Conservation (phyloP, 2,329 filamentous ascomycete species). For the Rhinocladiella mackenziei region DNA sequence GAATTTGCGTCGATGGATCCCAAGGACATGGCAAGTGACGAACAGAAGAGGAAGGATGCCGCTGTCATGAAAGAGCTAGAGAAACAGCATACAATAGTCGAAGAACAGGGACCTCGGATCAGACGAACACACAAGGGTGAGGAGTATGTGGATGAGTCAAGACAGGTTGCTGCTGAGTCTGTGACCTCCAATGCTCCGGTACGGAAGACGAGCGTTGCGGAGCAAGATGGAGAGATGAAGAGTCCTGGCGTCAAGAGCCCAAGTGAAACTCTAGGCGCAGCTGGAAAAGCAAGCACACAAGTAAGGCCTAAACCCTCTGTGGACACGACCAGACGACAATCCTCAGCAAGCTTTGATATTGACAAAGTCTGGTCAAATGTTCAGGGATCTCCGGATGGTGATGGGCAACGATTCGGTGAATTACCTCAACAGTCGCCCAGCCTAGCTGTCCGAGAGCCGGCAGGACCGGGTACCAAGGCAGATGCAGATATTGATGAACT, state of each 20-base stretch:
- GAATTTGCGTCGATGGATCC: slow-evolving; percentile 81
- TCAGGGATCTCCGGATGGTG: slow-evolving; percentile 42
- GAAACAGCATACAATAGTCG: slow-evolving; percentile 67
- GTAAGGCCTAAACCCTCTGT: slow-evolving; percentile 36
- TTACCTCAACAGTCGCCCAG: slow-evolving; percentile 45
- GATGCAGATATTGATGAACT: slow-evolving; percentile 89
- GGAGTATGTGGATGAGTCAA: slow-evolving; percentile 77
- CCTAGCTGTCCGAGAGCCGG: slow-evolving; percentile 26
- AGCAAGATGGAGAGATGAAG: slow-evolving; percentile 36
- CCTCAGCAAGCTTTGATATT: slow-evolving; percentile 70
- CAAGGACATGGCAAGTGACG: slow-evolving; percentile 87
- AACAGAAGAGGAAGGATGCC: slow-evolving; percentile 64
- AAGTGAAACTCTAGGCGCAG: slow-evolving; percentile 2
- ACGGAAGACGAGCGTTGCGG: slow-evolving; percentile 32
- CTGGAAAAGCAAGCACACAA: slow-evolving; percentile 22
- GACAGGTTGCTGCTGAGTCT: slow-evolving; percentile 46
- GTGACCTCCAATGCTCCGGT: slow-evolving; percentile 46
- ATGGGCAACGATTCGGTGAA: slow-evolving; percentile 41
- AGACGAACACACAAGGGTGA: slow-evolving; percentile 93
- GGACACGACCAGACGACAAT: slow-evolving; percentile 46
- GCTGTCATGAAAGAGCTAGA: slow-evolving; percentile 56
- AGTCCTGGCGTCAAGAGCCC: slow-evolving; percentile 29
- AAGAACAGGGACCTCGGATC: slow-evolving; percentile 68
- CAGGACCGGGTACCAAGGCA: slow-evolving; percentile 52
- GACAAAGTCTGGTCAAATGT: slow-evolving; percentile 81